A percentile compares a stretch with the other conserved stretches of the same genome.
Evolutionary conservation across 169 alveolate genomes (phyloP).

Genomic region (Perkinsus marinus): DNA sequence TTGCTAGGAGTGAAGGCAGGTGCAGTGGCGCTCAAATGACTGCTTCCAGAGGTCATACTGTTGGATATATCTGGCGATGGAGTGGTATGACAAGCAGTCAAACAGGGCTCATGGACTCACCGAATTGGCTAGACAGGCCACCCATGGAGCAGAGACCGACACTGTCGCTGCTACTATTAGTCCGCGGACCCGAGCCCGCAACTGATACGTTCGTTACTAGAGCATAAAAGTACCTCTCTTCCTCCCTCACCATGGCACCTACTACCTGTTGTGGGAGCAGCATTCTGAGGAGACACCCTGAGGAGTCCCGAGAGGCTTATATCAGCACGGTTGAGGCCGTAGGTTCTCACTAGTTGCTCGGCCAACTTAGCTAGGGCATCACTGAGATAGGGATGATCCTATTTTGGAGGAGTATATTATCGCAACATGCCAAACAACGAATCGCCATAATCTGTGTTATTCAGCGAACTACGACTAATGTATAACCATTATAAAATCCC

Average conservation of each 20-base stretch:
- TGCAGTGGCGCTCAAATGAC: not conserved
- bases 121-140: not conserved
- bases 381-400: too few relatives aligned
- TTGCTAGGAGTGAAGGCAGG: not conserved
- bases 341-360: not conserved
- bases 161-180: not conserved
- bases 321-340: not conserved
- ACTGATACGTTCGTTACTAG: not conserved
- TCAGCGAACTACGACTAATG: not conserved
- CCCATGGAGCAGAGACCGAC: not conserved
- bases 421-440: too few relatives aligned
- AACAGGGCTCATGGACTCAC: not conserved
- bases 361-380: not conserved
- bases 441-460: too few relatives aligned
- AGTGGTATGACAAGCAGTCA: not conserved
- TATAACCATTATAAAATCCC: not conserved
- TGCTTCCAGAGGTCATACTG: not conserved
- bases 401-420: too few relatives aligned
- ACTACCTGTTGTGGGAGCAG: not conserved
- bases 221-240: not conserved
- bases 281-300: not conserved
- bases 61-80: not conserved
- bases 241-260: not conserved
- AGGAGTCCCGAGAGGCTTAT: not conserved
- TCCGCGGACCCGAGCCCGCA: not conserved